phyloP scores from a whole-genome alignment of 164 flowering plant species.

The Malania oleifera region DNA sequence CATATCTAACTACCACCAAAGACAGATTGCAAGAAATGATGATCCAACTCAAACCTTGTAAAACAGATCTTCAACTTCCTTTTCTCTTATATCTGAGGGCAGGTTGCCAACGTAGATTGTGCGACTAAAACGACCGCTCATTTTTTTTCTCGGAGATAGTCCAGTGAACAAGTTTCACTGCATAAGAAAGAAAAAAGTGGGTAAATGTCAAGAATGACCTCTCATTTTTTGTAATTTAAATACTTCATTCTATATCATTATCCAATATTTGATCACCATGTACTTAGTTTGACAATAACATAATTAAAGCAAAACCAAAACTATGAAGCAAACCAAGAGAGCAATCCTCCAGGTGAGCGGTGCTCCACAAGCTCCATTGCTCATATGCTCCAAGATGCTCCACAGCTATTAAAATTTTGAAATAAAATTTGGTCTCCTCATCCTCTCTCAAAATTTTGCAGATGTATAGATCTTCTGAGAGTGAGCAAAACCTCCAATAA shows the following conservation, averaged over 20 bases:
- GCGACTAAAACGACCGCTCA: slow-evolving; percentile 90
- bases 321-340: slow-evolving; percentile 92
- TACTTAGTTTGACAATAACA: slow-evolving; percentile 20
- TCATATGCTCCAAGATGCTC: slow-evolving; percentile 92
- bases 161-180: slow-evolving; percentile 19
- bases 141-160: slow-evolving; percentile 18
- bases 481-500: slow-evolving; percentile 67
- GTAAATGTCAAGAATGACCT: neutral
- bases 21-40: neutral
- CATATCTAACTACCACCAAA: neutral
- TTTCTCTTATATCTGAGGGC: slow-evolving; percentile 78
- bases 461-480: slow-evolving; percentile 53
- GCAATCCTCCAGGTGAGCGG: slow-evolving; percentile 82
- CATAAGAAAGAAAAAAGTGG: slow-evolving; percentile 13
- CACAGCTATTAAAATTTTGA: slow-evolving; percentile 73
- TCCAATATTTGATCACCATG: slow-evolving; percentile 16
- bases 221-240: neutral
- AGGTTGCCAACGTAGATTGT: slow-evolving; percentile 92
- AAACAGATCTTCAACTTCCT: slow-evolving; percentile 86
- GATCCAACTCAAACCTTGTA: slow-evolving; percentile 61
- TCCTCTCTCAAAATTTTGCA: slow-evolving; percentile 61
- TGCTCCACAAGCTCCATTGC: slow-evolving; percentile 96
- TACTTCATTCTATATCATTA: neutral
- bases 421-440: slow-evolving; percentile 52
- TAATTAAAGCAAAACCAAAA: slow-evolving; percentile 45